These are phyloP conservation scores for Cadophora sp. DNA, from an alignment of 2,329 filamentous ascomycete species.

Conservation along the genomic window DNA sequence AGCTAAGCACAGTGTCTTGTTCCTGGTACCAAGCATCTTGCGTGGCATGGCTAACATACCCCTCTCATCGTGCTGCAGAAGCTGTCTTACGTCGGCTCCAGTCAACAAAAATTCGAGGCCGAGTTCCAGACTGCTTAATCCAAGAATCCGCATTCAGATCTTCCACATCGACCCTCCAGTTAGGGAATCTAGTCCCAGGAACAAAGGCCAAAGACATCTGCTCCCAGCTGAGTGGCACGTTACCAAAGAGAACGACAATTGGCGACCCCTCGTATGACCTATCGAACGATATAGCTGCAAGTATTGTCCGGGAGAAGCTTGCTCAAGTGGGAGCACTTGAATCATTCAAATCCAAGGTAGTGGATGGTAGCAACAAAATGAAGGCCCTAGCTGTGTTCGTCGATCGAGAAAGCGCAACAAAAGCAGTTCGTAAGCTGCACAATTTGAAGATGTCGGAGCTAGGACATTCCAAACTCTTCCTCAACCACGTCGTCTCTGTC, in stretches of 20 bases:
- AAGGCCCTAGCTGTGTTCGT: conserved; percentile 50
- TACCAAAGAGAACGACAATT: conserved; percentile 14
- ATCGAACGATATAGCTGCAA: conserved; percentile 13
- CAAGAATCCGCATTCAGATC: not conserved
- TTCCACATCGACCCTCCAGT: not conserved
- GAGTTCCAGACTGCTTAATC: conserved; percentile 1
- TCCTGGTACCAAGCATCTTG: conserved; percentile 24
- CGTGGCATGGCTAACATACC: conserved; percentile 16
- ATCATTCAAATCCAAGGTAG: conserved; percentile 16
- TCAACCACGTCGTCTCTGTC: conserved; percentile 47
- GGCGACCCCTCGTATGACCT: conserved; percentile 7
- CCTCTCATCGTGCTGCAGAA: conserved; percentile 3
- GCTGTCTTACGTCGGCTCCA: not conserved
- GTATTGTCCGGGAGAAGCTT: conserved; percentile 15
- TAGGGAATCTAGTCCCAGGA: not conserved
- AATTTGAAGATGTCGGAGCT: conserved; percentile 44
- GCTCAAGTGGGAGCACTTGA: conserved; percentile 10
- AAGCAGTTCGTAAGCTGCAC: conserved; percentile 45
- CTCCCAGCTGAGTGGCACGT: not conserved
- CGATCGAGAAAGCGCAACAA: conserved; percentile 47
- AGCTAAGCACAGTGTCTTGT: conserved; percentile 25
- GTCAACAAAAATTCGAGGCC: not conserved
- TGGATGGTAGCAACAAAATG: conserved; percentile 34
- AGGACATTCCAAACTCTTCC: conserved; percentile 44
- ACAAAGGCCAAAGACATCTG: not conserved